These are phyloP conservation scores for sorghum (Sorghum bicolor) DNA, from an alignment of 176 grass and related monocot genomes.

Conservation along the genomic window Sorghum_bicolor_NCBIv3 NC_012872.2:58749501-58750000, in stretches of 20 bases:
- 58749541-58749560: neutral
- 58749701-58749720: neutral
- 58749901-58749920: constrained; percentile 92
- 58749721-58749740: constrained; percentile 17
- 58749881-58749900: constrained; percentile 94
- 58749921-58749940: too few species aligned
- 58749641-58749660: neutral
- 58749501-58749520: neutral
- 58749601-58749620: neutral
- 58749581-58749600: neutral
- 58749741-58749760: constrained; percentile 83
- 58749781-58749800: constrained; percentile 90
- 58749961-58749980: too few species aligned
- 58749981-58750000: too few species aligned
- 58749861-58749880: constrained; percentile 74
- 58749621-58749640: neutral
- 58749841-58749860: constrained; percentile 89
- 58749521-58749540: neutral
- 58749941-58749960: too few species aligned
- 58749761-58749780: constrained; percentile 71
- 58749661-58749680: neutral
- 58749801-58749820: constrained; percentile 78
- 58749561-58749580: neutral
- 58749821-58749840: constrained; percentile 87
- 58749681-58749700: neutral